These are phyloP conservation scores for Cladosporium phlei DNA, from an alignment of 2,329 filamentous ascomycete species.

Conservation along the genomic window DNA sequence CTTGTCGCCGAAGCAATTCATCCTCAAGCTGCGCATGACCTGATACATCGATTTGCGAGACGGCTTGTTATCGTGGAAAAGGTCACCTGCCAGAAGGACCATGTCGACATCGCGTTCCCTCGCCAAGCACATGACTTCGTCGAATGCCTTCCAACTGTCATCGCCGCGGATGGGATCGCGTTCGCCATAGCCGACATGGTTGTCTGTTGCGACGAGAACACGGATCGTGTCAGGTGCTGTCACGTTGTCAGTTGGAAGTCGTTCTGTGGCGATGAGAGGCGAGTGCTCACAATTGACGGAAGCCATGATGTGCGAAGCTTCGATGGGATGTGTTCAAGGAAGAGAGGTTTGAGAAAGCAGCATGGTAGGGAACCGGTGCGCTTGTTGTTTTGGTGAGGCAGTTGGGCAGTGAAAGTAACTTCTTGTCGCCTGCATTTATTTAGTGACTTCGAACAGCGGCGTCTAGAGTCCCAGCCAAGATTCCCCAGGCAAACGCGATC, in stretches of 20 bases:
- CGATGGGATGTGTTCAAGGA: neutral
- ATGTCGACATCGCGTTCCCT: slow-evolving; percentile 91
- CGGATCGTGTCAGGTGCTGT: slow-evolving; percentile 69
- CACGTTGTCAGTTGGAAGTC: neutral
- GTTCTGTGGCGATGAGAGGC: neutral
- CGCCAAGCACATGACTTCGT: slow-evolving; percentile 89
- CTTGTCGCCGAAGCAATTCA: slow-evolving; percentile 92
- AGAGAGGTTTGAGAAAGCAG: neutral
- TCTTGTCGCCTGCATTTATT: too few relatives aligned
- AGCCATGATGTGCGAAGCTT: neutral
- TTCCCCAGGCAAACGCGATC: too few relatives aligned
- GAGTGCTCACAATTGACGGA: slow-evolving; percentile 1
- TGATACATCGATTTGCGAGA: slow-evolving; percentile 94
- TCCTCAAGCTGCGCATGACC: slow-evolving; percentile 88
- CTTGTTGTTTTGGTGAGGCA: neutral
- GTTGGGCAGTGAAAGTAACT: too few relatives aligned
- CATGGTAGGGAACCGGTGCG: neutral
- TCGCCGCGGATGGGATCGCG: slow-evolving; percentile 90
- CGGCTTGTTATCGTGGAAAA: slow-evolving; percentile 98
- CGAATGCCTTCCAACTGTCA: slow-evolving; percentile 93
- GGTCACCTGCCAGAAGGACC: slow-evolving; percentile 88
- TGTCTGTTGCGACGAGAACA: slow-evolving; percentile 90
- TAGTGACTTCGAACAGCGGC: too few relatives aligned
- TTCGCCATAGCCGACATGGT: slow-evolving; percentile 95
- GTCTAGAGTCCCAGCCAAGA: too few relatives aligned